Evolutionary conservation across 306 rosid species (phyloP), one percentile per base, ranked within the genome.

Genomic region (Acacia melanoxylon): DNA sequence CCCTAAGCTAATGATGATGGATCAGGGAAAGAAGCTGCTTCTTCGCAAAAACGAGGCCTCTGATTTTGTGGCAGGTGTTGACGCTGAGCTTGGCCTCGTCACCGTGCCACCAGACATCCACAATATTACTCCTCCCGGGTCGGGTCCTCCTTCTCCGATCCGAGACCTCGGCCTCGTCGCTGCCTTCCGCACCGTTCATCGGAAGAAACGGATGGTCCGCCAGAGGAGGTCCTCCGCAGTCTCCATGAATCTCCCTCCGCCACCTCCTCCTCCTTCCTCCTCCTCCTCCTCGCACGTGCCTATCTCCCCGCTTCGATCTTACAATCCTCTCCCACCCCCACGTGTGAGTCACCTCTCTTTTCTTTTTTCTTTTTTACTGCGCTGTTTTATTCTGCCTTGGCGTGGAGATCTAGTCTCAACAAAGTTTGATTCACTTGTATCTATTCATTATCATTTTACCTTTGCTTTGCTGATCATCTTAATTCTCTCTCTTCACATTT

Each of bases 131-230:
- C 40, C 40, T 61, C 46, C 5, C 14, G 89, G 89, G 83, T 85
- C 90, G 91, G 89, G 84, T 83, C 88, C 42, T 79, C 89, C 33
- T 35, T 5, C 40, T 84, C 89, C 45, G 85, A 71, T 81, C 76
- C 81, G 63, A 45, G 20, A 72, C 81, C 84, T 69, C 40, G 89
- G 83, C 15, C 89, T 89, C 29, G 89, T 80, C 49, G 76, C 81
- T 65, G 84, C 86, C 44, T 86, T 88, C 27, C 88, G 90, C 2
- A 88, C 63, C 42, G 86, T 94, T 24, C 89, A 80, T 0, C 77
- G 93, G 92, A 91, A 89, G 91, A 95, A 92, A 56, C 81, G 98
- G 62, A 89, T 91, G 95, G 82, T 92, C 0, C 80, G 99, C 16
- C 92, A 86, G 69, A 83, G 99, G 72, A 85, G 99, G 15, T 85